Conservation (phyloP, 257 asterid species). For the Nicotiana obtusifolia region DNA sequence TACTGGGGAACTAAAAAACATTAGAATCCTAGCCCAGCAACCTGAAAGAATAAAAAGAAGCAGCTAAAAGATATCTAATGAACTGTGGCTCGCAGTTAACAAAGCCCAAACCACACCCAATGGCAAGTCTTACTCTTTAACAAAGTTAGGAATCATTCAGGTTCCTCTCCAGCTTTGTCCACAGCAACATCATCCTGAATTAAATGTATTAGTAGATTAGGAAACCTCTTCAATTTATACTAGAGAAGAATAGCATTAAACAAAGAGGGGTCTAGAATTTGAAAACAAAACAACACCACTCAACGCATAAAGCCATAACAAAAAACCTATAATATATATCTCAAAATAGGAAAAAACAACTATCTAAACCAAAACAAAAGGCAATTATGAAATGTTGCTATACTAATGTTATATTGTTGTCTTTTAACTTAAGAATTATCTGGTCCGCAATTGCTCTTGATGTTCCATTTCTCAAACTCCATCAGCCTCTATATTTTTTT, state of each 20-base stretch:
- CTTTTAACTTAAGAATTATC: not conserved
- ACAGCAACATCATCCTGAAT: constrained; percentile 30
- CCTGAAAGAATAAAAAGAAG: constrained; percentile 27
- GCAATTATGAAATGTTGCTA: not conserved
- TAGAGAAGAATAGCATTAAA: not conserved
- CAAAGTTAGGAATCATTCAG: constrained; percentile 17
- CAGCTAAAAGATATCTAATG: not conserved
- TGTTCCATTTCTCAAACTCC: not conserved
- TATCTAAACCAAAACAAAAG: not conserved
- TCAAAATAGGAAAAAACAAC: not conserved
- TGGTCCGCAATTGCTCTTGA: not conserved
- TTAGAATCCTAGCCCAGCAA: constrained; percentile 19
- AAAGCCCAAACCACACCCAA: not conserved
- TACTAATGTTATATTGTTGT: not conserved
- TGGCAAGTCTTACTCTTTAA: constrained; percentile 30
- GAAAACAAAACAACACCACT: not conserved
- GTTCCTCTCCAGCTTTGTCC: constrained; percentile 38
- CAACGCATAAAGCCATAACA: not conserved
- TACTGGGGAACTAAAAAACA: constrained; percentile 4
- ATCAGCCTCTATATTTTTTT: too few relatives aligned
- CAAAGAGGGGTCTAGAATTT: not conserved
- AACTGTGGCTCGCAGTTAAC: not conserved
- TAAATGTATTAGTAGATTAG: not conserved
- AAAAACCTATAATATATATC: not conserved
- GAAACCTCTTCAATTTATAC: not conserved